Evolutionary conservation across 2,329 filamentous ascomycete genomes (phyloP), one percentile per base, ranked within the genome.

Genomic region (Dothidotthia symphoricarpi): DNA sequence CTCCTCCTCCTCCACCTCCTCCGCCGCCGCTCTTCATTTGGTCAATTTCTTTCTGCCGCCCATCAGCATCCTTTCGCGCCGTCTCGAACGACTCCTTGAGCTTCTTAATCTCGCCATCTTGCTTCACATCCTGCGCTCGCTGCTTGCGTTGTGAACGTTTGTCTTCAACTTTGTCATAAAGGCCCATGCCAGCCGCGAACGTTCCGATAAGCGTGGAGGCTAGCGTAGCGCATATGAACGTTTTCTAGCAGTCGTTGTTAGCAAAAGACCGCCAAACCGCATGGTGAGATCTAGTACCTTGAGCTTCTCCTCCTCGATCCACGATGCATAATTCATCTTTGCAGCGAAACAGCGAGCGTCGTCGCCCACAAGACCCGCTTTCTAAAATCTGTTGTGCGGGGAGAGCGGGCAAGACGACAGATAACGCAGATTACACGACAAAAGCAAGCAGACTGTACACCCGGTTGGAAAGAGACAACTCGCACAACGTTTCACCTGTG

Each of bases 291-390:
- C n/a, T n/a, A n/a, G n/a, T 57, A 66, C 64, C 51, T 70, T 70
- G 52, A 69, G 63, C 40, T 69, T 69, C 47, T 69, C 67, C 57
- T 70, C 68, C 57, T 70, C 67, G 38, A 70, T 70, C 67, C 68
- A 69, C 50, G 68, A 69, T 48, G 67, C 55, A 58, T 69, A 70
- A 43, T 69, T 69, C 67, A 70, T 71, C 36, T 43, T 63, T 51
- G 42, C 43, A 31, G 28, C 35, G 31, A 9, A 5, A 9, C 9
- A 9, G 19, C 5, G 19, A 22, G 5, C 19, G 19, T 6, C 9
- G 5, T 22, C 19, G 5, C 19, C 19, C 19, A 6, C 19, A 22
- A 22, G 9, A 22, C 19, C 5, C 19, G 9, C 5, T 22, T 5
- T 22, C 19, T 22, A 22, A 5, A 22, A 22, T 22, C 19, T 9